These are phyloP conservation scores for Phytomonas sp. DNA, from an alignment of 208 protist genomes.

Conservation along the genomic window DNA sequence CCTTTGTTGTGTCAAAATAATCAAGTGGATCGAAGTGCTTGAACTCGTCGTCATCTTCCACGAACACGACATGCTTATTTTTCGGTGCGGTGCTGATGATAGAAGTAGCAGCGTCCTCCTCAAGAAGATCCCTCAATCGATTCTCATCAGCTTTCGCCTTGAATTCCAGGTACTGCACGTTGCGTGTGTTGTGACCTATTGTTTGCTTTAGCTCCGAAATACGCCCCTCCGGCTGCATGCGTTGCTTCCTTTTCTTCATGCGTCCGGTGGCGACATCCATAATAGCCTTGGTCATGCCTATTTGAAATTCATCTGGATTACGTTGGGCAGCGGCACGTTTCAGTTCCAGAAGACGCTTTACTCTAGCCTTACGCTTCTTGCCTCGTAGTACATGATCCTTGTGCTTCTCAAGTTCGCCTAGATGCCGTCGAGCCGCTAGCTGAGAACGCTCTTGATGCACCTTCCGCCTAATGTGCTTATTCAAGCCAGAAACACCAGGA, in stretches of 20 bases:
- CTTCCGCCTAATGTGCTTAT: constrained; percentile 86
- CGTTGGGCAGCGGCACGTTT: constrained; percentile 81
- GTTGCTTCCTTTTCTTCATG: constrained; percentile 49
- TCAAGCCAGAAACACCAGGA: constrained; percentile 67
- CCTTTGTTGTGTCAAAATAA: constrained; percentile 75
- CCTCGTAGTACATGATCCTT: constrained; percentile 88
- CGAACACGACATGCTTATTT: constrained; percentile 85
- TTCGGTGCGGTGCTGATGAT: constrained; percentile 50
- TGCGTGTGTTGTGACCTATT: constrained; percentile 57
- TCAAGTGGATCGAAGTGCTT: constrained; percentile 56
- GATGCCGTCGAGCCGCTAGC: constrained; percentile 57
- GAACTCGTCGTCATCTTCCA: constrained; percentile 76
- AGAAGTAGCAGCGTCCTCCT: constrained; percentile 59
- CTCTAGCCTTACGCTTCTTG: constrained; percentile 67
- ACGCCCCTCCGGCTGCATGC: constrained; percentile 31
- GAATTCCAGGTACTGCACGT: constrained; percentile 81
- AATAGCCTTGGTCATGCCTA: constrained; percentile 88
- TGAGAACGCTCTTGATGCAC: constrained; percentile 88
- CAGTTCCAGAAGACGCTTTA: constrained; percentile 61
- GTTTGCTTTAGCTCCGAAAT: constrained; percentile 49
- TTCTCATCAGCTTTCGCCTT: constrained; percentile 58
- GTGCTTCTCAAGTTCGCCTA: constrained; percentile 91
- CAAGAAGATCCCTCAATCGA: constrained; percentile 61
- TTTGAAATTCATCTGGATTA: constrained; percentile 93
- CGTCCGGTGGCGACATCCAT: constrained; percentile 79